Evolutionary conservation across 1,284 basidiomycete species (phyloP).

Genomic region (Microbotryum scabiosae): DNA sequence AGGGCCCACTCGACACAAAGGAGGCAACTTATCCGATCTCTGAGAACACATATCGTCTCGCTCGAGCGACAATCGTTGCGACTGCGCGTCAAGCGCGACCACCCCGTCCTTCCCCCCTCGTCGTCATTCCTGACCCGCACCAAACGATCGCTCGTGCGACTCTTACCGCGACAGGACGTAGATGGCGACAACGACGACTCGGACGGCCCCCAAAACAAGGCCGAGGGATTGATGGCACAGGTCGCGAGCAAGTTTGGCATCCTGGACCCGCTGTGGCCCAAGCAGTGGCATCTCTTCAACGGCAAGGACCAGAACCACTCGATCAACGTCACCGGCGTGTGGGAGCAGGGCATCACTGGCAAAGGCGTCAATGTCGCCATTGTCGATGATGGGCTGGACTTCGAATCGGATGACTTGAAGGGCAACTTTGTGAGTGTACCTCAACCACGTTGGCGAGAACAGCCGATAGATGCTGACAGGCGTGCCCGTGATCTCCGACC

Average conservation of each 20-base stretch:
- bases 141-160: neutral
- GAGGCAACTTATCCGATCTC: neutral
- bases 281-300: conserved; percentile 91
- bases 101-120: conserved; percentile 23
- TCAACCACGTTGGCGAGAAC: neutral
- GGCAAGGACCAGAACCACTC: conserved; percentile 62
- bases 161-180: neutral
- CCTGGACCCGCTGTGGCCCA: conserved; percentile 72
- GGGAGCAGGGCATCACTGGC: conserved; percentile 77
- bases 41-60: conserved; percentile 11
- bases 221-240: neutral
- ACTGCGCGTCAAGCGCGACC: conserved; percentile 32
- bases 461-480: neutral
- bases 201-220: neutral
- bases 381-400: conserved; percentile 94
- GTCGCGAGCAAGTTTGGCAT: conserved; percentile 50
- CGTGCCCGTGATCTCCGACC: neutral
- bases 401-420: conserved; percentile 74
- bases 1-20: neutral
- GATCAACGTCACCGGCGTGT: conserved; percentile 77
- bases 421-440: conserved; percentile 72
- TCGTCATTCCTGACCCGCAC: neutral
- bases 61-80: conserved; percentile 32
- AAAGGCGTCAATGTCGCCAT: conserved; percentile 78
- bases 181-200: neutral